Conservation (phyloP, 371 early-diverging fungal genomes). For the Mucor sp. region DNA sequence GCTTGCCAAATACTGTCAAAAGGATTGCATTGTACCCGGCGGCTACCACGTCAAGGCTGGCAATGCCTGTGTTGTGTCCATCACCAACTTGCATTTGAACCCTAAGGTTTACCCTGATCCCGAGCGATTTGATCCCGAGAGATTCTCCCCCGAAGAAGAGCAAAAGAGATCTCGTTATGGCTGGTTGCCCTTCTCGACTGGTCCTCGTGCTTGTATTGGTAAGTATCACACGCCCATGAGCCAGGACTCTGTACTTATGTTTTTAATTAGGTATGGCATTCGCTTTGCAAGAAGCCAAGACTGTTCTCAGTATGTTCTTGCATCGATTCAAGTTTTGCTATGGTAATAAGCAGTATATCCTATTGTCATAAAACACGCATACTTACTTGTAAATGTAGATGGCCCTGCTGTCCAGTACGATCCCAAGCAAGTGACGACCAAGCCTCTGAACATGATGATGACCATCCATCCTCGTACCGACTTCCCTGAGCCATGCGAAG, state of each 20-base stretch:
- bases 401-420: slow-evolving; percentile 34
- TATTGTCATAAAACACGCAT: not conserved
- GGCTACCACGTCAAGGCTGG: slow-evolving; percentile 35
- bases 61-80: slow-evolving; percentile 15
- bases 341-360: not conserved
- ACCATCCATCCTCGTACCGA: slow-evolving; percentile 37
- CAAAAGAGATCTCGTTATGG: slow-evolving; percentile 48
- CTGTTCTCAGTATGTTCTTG: slow-evolving; percentile 50
- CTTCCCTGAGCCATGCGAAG: slow-evolving; percentile 22
- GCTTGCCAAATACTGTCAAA: slow-evolving; percentile 43
- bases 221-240: slow-evolving; percentile 3
- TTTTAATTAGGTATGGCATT: slow-evolving; percentile 22
- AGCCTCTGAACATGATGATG: slow-evolving; percentile 36
- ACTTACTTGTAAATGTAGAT: slow-evolving; percentile 5
- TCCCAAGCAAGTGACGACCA: slow-evolving; percentile 32
- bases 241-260: not conserved
- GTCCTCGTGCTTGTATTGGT: slow-evolving; percentile 50
- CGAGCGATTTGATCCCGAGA: slow-evolving; percentile 54
- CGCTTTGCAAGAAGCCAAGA: slow-evolving; percentile 59
- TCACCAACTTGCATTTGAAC: slow-evolving; percentile 45
- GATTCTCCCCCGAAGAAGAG: slow-evolving; percentile 54
- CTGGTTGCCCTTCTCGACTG: slow-evolving; percentile 58
- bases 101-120: slow-evolving; percentile 47
- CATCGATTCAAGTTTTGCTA: slow-evolving; percentile 41
- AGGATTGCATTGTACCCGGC: slow-evolving; percentile 53